phyloP scores from a whole-genome alignment of 148 eudicot species.

The Rhododendron vialii region DNA sequence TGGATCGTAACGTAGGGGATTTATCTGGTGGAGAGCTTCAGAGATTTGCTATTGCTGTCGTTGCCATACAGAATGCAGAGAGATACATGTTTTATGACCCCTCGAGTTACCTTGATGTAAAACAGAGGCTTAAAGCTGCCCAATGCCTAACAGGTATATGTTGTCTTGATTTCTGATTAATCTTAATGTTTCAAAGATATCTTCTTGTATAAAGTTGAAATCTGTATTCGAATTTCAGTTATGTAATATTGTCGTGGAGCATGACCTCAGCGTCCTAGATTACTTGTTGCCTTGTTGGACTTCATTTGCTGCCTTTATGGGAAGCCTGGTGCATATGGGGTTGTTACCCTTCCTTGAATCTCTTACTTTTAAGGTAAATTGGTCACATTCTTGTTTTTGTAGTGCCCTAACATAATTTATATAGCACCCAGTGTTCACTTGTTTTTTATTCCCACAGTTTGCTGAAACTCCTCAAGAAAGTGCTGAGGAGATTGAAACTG shows the following conservation, averaged over 20 bases:
- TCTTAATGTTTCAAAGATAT: background rate
- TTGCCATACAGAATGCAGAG: slow-evolving; percentile 77
- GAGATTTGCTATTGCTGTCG: slow-evolving; percentile 94
- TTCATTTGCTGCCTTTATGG: slow-evolving; percentile 97
- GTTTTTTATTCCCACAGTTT: slow-evolving; percentile 41
- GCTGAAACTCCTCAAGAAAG: slow-evolving; percentile 87
- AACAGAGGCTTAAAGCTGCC: slow-evolving; percentile 96
- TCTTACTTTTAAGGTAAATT: slow-evolving; percentile 82
- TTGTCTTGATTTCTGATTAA: background rate
- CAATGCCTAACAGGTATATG: slow-evolving; percentile 70
- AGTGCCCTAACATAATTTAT: background rate
- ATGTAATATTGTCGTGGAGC: slow-evolving; percentile 96
- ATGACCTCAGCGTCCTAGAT: slow-evolving; percentile 93
- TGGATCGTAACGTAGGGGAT: slow-evolving; percentile 88
- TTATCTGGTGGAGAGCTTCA: slow-evolving; percentile 95
- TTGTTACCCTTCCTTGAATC: slow-evolving; percentile 95
- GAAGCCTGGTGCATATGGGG: slow-evolving; percentile 96
- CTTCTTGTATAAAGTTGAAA: background rate
- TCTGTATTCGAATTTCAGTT: slow-evolving; percentile 48
- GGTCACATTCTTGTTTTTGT: background rate
- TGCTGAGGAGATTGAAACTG: slow-evolving; percentile 62
- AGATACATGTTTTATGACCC: slow-evolving; percentile 97
- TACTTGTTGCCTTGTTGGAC: slow-evolving; percentile 53
- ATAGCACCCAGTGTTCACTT: background rate
- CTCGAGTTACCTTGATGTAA: slow-evolving; percentile 94